phyloP scores from a whole-genome alignment of 148 eudicot species.

The Polygonum maritimum region DNA sequence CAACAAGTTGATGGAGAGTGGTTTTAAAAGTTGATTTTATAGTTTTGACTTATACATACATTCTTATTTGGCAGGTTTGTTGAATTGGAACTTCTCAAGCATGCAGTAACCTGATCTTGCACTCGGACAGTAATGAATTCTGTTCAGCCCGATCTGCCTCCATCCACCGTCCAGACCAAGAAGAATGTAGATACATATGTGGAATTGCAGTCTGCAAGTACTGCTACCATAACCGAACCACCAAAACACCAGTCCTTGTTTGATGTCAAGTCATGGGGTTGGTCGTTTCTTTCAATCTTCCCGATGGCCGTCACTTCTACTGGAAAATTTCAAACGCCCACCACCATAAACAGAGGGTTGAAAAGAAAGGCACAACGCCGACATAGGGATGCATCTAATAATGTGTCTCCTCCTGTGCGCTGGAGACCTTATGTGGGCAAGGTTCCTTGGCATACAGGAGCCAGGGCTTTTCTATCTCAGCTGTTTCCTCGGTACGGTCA shows the following conservation, averaged over 20 bases:
- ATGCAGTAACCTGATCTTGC: background rate
- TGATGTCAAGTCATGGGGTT: constrained; percentile 33
- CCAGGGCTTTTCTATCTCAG: constrained; percentile 77
- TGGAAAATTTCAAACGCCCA: constrained; percentile 43
- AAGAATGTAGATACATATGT: constrained; percentile 20
- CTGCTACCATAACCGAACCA: constrained; percentile 14
- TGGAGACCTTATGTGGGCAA: constrained; percentile 90
- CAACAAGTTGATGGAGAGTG: background rate
- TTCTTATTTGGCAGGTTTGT: background rate
- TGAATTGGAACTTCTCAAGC: background rate
- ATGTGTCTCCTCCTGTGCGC: constrained; percentile 33
- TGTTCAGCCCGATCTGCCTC: constrained; percentile 30
- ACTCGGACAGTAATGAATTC: constrained; percentile 26
- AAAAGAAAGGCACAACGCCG: constrained; percentile 39
- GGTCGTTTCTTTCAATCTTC: constrained; percentile 50
- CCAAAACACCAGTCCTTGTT: constrained; percentile 27
- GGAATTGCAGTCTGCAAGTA: constrained; percentile 15
- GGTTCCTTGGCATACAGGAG: constrained; percentile 97
- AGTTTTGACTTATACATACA: background rate
- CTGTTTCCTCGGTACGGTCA: constrained; percentile 95
- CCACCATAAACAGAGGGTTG: constrained; percentile 51
- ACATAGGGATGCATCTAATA: constrained; percentile 16
- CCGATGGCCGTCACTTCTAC: constrained; percentile 52
- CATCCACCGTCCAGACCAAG: constrained; percentile 29
- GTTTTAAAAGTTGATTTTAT: background rate